Percentiles rank a stretch among this genome's conserved stretches.
Conservation (phyloP, 202 grass and related monocot species). For the Carex sylvatica region DNA sequence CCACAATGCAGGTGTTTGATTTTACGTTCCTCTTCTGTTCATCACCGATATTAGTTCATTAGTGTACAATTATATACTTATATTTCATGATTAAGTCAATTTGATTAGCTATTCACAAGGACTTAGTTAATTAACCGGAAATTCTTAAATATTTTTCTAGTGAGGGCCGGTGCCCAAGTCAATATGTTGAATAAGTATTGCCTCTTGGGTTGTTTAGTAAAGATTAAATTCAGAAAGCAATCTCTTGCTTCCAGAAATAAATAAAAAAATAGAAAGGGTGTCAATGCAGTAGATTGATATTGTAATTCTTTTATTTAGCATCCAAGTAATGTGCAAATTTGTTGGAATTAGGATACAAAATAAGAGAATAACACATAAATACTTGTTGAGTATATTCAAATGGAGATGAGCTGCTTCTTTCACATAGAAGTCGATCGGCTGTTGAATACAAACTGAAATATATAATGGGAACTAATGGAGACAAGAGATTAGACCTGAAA, state of each 20-base stretch:
- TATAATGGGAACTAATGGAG: neutral
- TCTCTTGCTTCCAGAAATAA: neutral
- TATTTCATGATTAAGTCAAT: neutral
- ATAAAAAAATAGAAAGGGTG: neutral
- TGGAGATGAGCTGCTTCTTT: neutral
- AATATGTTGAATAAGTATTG: neutral
- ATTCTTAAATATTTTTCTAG: neutral
- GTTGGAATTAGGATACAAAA: neutral
- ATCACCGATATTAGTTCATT: conserved; percentile 1
- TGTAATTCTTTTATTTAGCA: neutral
- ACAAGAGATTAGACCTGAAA: conserved; percentile 48
- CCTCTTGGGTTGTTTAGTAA: neutral
- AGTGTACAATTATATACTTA: neutral
- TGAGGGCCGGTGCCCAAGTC: too few relatives aligned
- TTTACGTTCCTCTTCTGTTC: conserved; percentile 57
- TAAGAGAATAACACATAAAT: neutral
- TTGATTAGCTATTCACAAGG: neutral
- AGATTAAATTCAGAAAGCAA: neutral
- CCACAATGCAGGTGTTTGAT: conserved; percentile 64
- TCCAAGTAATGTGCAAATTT: neutral
- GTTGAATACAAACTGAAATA: neutral
- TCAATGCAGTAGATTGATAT: neutral
- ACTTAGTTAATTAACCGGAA: neutral
- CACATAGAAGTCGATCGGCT: neutral
- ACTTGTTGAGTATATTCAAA: neutral